Base-by-base conservation (phyloP, 2,329 filamentous ascomycete genomes). In the Scedosporium dehoogii region DNA sequence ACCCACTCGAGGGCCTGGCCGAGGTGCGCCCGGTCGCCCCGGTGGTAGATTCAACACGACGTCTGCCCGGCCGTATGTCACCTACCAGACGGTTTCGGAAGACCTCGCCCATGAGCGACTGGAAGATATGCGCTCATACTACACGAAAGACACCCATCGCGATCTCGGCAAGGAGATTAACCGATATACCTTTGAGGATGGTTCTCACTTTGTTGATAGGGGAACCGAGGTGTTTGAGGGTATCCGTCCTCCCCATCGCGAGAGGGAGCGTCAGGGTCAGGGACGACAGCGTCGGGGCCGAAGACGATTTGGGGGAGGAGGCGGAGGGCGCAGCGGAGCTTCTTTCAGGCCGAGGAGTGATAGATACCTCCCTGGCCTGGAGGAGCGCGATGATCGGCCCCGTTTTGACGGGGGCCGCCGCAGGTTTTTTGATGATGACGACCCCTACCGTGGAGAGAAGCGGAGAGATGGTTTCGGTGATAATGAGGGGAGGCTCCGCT, bases 161-260 rank as follows among this genome's bases (percentile, higher is more conserved):
- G 74, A 78, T 53, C 68, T 79, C 44, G 79, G 78, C 65, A 71
- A 77, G 64, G 74, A 79, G 60, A 84, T 84, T 73, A 85, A 89
- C 70, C 80, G 89, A 38, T 91, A 90, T 71, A 88, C 86, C 0
- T 92, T 92, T 67, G 88, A 91, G 71, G 77, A 86, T 62, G 80
- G 79, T 0, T 84, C 86, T 64, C 70, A 74, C 5, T 85, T 92
- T 61, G 87, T 92, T 55, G 88, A 92, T 71, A 81, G 86, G 61
- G 89, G 89, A 14, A 84, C 84, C 16, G 89, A 92, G 71, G 85
- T 87, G 44, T 87, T 87, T 69, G 75, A 84, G 58, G 85, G 84
- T 16, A 85, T 88, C 64, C 77, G 85, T 25, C 84, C 83, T 25
- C 84, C 85, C 1, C 60, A 62, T 41, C 51, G 60, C 12, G 59